Conservation (phyloP, 257 asterid genomes). For the Lycium barbarum region DNA sequence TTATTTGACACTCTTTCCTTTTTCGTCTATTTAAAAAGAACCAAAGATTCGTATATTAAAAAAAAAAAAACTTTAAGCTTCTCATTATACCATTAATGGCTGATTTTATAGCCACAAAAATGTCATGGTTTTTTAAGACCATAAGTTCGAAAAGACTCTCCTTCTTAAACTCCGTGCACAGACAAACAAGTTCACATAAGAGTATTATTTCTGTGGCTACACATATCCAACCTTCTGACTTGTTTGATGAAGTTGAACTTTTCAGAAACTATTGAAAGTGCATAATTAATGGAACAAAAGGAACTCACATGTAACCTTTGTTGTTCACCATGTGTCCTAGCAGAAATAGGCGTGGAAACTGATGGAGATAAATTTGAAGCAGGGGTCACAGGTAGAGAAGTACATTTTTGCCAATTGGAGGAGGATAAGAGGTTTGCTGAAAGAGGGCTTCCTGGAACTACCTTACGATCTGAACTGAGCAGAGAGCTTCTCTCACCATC, state of each 20-base stretch:
- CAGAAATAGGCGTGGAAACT: constrained; percentile 53
- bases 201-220: not conserved
- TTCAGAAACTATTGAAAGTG: not conserved
- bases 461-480: constrained; percentile 49
- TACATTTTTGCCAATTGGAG: constrained; percentile 61
- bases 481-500: constrained; percentile 52
- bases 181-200: not conserved
- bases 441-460: constrained; percentile 60
- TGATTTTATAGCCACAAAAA: not conserved
- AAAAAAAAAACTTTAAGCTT: not conserved
- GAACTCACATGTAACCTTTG: constrained; percentile 61
- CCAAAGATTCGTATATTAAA: not conserved
- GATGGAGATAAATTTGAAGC: constrained; percentile 66
- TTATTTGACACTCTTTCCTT: not conserved
- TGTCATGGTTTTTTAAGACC: not conserved
- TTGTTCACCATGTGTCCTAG: constrained; percentile 57
- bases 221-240: not conserved
- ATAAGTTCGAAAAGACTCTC: not conserved
- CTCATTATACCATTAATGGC: not conserved
- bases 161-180: not conserved
- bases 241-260: not conserved
- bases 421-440: constrained; percentile 44
- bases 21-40: not conserved
- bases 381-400: constrained; percentile 83
- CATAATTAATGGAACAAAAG: constrained; percentile 14